Conservation (phyloP, 495 filamentous ascomycete genomes). For the Xylaria venustula region DNA sequence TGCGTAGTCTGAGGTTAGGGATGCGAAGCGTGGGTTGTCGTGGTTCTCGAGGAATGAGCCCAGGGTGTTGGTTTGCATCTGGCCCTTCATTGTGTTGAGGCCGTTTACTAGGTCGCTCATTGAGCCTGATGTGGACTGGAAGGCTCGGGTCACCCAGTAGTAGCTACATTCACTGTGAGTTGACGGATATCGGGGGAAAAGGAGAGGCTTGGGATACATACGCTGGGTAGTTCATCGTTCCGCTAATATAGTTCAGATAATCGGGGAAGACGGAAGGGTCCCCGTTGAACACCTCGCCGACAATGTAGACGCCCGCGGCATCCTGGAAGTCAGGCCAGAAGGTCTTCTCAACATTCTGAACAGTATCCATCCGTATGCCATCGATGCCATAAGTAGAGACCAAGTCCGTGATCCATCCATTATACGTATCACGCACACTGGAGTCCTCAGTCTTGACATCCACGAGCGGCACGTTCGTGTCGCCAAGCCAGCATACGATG, state of each 20-base stretch:
- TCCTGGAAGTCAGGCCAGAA: slow-evolving; percentile 64
- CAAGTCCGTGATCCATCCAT: slow-evolving; percentile 62
- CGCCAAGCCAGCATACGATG: slow-evolving; percentile 66
- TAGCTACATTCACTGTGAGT: slow-evolving; percentile 31
- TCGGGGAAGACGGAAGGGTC: slow-evolving; percentile 58
- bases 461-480: slow-evolving; percentile 58
- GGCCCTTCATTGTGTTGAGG: slow-evolving; percentile 51
- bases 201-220: slow-evolving; percentile 29
- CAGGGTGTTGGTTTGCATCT: slow-evolving; percentile 21
- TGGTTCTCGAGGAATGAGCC: slow-evolving; percentile 79
- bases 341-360: slow-evolving; percentile 62
- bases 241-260: slow-evolving; percentile 62
- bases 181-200: not conserved
- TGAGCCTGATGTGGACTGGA: slow-evolving; percentile 54
- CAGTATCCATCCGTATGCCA: slow-evolving; percentile 73
- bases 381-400: slow-evolving; percentile 71
- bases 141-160: slow-evolving; percentile 60
- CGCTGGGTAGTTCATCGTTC: slow-evolving; percentile 67
- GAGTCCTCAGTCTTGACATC: slow-evolving; percentile 64
- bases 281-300: slow-evolving; percentile 66
- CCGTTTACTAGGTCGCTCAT: slow-evolving; percentile 58
- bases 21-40: slow-evolving; percentile 65
- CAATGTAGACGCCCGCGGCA: slow-evolving; percentile 64
- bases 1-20: slow-evolving; percentile 50
- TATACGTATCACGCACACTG: slow-evolving; percentile 54